Evolutionary conservation across 352 stramenopile genomes (phyloP).

Genomic region (Phytophthora hibernalis): DNA sequence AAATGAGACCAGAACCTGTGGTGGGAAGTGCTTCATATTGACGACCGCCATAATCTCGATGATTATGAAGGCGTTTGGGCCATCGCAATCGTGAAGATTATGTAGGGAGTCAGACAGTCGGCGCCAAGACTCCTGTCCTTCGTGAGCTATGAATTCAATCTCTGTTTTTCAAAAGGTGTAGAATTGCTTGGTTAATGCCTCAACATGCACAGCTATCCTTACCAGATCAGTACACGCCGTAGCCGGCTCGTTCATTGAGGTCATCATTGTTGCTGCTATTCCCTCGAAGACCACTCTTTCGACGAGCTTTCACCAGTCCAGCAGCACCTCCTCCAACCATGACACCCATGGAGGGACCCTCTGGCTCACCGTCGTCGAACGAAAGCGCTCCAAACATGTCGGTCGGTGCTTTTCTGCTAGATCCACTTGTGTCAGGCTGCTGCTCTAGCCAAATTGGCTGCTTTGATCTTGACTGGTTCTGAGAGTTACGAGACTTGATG

Average conservation of each 20-base stretch:
- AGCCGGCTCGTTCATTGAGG: conserved; percentile 12
- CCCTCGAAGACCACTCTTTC: conserved; percentile 58
- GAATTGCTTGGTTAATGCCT: conserved; percentile 6
- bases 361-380: conserved; percentile 42
- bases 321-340: conserved; percentile 60
- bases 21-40: neutral
- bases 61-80: conserved; percentile 23
- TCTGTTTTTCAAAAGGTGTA: conserved; percentile 3
- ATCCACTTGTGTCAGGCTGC: conserved; percentile 4
- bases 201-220: neutral
- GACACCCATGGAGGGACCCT: conserved; percentile 19
- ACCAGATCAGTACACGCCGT: conserved; percentile 26
- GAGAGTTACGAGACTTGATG: conserved; percentile 23
- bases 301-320: conserved; percentile 73
- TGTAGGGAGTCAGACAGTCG: neutral
- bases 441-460: conserved; percentile 72
- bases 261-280: conserved; percentile 58
- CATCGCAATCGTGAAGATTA: conserved; percentile 11
- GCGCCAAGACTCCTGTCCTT: too few relatives aligned
- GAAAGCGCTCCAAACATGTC: conserved; percentile 21
- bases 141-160: neutral
- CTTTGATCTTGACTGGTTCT: conserved; percentile 21
- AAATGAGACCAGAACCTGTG: conserved; percentile 8
- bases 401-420: conserved; percentile 31
- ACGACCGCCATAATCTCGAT: conserved; percentile 20